These are phyloP conservation scores for Trapa incisa DNA, from an alignment of 345 rosid species.

Conservation along the genomic window DNA sequence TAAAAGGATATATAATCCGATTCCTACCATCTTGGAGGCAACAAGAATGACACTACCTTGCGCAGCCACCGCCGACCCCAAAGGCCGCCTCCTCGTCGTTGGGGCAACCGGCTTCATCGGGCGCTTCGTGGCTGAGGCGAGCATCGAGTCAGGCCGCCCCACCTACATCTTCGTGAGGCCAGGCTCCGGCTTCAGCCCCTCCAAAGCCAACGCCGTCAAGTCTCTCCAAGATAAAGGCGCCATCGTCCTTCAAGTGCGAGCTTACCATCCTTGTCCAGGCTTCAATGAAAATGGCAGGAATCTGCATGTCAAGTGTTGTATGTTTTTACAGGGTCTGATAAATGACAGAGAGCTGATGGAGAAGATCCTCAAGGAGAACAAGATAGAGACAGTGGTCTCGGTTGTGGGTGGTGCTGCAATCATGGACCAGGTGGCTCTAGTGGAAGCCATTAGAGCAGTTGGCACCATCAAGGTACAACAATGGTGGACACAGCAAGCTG, in stretches of 20 bases:
- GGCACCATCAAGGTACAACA: conserved; percentile 43
- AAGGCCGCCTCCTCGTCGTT: conserved; percentile 33
- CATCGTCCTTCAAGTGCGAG: conserved; percentile 7
- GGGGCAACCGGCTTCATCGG: conserved; percentile 68
- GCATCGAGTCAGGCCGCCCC: conserved; percentile 36
- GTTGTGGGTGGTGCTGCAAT: conserved; percentile 28
- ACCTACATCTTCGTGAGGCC: conserved; percentile 41
- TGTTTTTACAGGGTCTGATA: conserved; percentile 25
- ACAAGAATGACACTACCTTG: background rate
- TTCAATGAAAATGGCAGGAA: no score
- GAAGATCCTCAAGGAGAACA: conserved; percentile 30
- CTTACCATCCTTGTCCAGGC: no score
- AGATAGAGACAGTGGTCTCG: conserved; percentile 52
- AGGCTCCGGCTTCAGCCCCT: conserved; percentile 6
- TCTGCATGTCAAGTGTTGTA: no score
- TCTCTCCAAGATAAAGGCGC: conserved; percentile 45
- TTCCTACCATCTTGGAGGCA: no score
- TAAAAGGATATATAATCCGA: no score
- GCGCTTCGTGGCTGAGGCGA: conserved; percentile 37
- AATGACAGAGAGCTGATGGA: conserved; percentile 32
- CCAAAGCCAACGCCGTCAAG: conserved; percentile 18
- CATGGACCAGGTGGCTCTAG: conserved; percentile 29
- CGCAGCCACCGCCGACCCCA: background rate
- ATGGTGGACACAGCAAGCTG: no score
- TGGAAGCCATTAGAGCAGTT: conserved; percentile 40